These are phyloP conservation scores for Botrytis deweyae DNA, from an alignment of 2,329 filamentous ascomycete genomes.

Conservation along the genomic window DNA sequence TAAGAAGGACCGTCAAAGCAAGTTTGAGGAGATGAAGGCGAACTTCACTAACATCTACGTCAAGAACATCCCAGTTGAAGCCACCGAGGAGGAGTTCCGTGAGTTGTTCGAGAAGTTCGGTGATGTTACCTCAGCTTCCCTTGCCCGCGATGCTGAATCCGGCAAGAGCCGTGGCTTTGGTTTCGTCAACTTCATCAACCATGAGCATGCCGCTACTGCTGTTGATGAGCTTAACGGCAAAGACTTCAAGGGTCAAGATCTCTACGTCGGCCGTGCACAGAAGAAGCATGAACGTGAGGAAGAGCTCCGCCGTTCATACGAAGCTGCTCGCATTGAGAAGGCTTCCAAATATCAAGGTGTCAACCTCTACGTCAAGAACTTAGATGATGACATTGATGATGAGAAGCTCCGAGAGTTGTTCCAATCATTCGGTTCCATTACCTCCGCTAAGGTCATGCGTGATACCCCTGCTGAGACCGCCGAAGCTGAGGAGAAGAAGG, in stretches of 20 bases:
- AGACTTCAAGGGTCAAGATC: conserved; percentile 90
- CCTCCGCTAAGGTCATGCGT: conserved; percentile 98
- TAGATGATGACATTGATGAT: conserved; percentile 94
- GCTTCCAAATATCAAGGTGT: conserved; percentile 99
- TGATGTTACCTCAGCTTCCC: conserved; percentile 91
- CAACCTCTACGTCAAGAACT: conserved; percentile 99
- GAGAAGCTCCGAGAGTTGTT: conserved; percentile 97
- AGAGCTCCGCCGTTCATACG: conserved; percentile 97
- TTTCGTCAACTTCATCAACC: conserved; percentile 92
- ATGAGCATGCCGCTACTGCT: conserved; percentile 80
- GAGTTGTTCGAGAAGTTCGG: conserved; percentile 88
- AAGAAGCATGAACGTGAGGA: conserved; percentile 99
- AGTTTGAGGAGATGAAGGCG: conserved; percentile 99
- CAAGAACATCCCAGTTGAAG: conserved; percentile 90
- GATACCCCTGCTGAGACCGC: conserved; percentile 63
- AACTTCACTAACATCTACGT: conserved; percentile 99
- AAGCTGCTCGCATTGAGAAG: conserved; percentile 96
- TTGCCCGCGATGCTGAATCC: conserved; percentile 78
- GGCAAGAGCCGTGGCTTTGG: conserved; percentile 95
- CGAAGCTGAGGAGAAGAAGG: conserved; percentile 45
- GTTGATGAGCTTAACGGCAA: conserved; percentile 90
- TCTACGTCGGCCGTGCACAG: conserved; percentile 97
- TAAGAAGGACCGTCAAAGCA: conserved; percentile 99
- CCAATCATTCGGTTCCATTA: conserved; percentile 87
- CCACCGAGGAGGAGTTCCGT: conserved; percentile 91